A percentile compares a stretch with the other conserved stretches of the same genome.
Evolutionary conservation across 2,329 filamentous ascomycete genomes (phyloP).

Genomic region (Colletotrichum sp.): DNA sequence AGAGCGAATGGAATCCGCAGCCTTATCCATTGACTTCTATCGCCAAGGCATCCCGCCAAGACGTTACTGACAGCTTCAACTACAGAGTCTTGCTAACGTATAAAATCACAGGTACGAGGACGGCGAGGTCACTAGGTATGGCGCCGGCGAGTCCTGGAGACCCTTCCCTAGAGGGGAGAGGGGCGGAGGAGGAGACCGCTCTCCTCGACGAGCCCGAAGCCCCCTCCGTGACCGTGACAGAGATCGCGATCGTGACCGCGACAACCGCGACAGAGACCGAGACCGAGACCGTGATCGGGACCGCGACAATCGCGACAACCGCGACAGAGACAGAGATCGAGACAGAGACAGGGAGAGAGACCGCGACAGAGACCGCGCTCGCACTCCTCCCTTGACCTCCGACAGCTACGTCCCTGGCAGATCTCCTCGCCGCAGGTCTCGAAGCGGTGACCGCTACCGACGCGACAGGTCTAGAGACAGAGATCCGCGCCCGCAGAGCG

Average conservation of each 20-base stretch:
- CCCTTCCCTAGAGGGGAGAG: slow-evolving; percentile 53
- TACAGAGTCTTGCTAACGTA: neutral
- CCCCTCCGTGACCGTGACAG: slow-evolving; percentile 26
- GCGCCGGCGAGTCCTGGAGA: slow-evolving; percentile 66
- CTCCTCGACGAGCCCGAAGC: slow-evolving; percentile 42
- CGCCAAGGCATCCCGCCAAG: neutral
- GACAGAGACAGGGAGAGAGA: slow-evolving; percentile 21
- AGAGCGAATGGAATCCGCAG: neutral
- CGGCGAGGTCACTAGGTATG: slow-evolving; percentile 66
- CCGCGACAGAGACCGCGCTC: slow-evolving; percentile 26
- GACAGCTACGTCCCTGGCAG: slow-evolving; percentile 53
- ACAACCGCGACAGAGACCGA: slow-evolving; percentile 38
- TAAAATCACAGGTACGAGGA: slow-evolving; percentile 57
- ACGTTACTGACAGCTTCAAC: neutral
- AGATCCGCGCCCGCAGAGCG: slow-evolving; percentile 14
- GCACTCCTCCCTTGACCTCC: slow-evolving; percentile 40
- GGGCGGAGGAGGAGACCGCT: slow-evolving; percentile 38
- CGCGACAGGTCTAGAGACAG: slow-evolving; percentile 43
- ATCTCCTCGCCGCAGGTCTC: slow-evolving; percentile 46
- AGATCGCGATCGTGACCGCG: slow-evolving; percentile 21
- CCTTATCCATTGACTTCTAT: neutral
- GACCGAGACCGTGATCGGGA: slow-evolving; percentile 24
- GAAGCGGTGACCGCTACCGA: slow-evolving; percentile 46
- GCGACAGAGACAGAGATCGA: slow-evolving; percentile 30
- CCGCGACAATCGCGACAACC: slow-evolving; percentile 37